A percentile compares a stretch with the other conserved stretches of the same genome.
Evolutionary conservation across 2,329 filamentous ascomycete genomes (phyloP).

Genomic region (Lomentospora prolificans): DNA sequence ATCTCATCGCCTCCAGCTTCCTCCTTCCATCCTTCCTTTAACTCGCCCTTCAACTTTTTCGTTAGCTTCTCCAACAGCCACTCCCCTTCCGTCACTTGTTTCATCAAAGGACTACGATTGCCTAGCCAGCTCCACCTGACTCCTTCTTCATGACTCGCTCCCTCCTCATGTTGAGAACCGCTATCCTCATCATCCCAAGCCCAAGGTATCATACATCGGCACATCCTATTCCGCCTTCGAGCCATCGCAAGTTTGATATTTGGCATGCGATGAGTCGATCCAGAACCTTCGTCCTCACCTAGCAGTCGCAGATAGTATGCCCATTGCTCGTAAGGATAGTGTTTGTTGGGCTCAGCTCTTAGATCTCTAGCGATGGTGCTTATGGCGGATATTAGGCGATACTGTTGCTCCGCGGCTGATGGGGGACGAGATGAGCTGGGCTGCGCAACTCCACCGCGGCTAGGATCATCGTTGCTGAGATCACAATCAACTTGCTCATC

Average conservation of each 20-base stretch:
- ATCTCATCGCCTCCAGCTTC: not conserved
- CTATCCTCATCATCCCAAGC: not conserved
- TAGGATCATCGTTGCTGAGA: no score
- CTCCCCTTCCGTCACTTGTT: not conserved
- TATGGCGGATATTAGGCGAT: slow-evolving; percentile 65
- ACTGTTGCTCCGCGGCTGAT: slow-evolving; percentile 22
- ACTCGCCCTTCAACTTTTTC: not conserved
- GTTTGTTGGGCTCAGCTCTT: slow-evolving; percentile 43
- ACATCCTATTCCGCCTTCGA: not conserved
- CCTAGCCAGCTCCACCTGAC: not conserved
- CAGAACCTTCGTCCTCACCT: slow-evolving; percentile 47
- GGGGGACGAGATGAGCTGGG: not conserved
- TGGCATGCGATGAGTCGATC: slow-evolving; percentile 35
- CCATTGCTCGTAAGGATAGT: slow-evolving; percentile 79
- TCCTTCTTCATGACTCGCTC: not conserved
- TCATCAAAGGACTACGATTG: not conserved
- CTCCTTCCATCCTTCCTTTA: not conserved
- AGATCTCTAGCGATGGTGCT: slow-evolving; percentile 50
- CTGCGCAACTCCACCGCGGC: no score
- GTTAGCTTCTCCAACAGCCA: not conserved
- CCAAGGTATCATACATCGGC: not conserved
- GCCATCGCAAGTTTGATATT: not conserved
- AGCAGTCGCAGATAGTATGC: slow-evolving; percentile 73
- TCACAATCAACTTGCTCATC: no score
- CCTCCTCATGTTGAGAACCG: slow-evolving; percentile 10